A percentile compares a stretch with the other conserved stretches of the same genome.
phyloP scores from a whole-genome alignment of 148 eudicot species.

The Diospyros lotus region DNA sequence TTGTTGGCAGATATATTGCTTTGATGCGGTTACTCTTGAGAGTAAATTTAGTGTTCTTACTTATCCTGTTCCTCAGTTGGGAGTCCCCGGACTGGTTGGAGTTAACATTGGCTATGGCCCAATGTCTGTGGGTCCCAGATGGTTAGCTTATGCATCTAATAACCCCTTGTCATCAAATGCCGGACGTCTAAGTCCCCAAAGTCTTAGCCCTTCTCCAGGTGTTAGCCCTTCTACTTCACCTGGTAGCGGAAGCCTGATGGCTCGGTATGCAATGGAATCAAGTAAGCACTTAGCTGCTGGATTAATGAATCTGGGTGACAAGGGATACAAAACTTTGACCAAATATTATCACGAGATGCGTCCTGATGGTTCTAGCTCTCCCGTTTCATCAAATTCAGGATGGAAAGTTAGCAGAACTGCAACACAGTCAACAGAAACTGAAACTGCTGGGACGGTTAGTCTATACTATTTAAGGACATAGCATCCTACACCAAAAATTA shows the following conservation, averaged over 20 bases:
- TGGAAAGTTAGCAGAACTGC: slow-evolving; percentile 63
- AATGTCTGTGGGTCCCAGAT: slow-evolving; percentile 90
- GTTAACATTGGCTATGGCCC: slow-evolving; percentile 89
- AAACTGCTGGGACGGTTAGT: slow-evolving; percentile 80
- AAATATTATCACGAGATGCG: slow-evolving; percentile 81
- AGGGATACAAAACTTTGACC: slow-evolving; percentile 78
- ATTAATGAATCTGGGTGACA: slow-evolving; percentile 76
- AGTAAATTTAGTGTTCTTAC: slow-evolving; percentile 88
- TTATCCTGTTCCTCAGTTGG: slow-evolving; percentile 79
- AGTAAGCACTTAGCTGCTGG: slow-evolving; percentile 90
- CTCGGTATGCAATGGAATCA: slow-evolving; percentile 93
- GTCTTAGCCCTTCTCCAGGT: slow-evolving; percentile 74
- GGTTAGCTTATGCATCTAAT: slow-evolving; percentile 93
- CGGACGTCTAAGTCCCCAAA: slow-evolving; percentile 90
- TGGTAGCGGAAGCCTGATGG: slow-evolving; percentile 69
- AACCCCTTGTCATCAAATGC: slow-evolving; percentile 69
- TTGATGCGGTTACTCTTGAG: slow-evolving; percentile 87
- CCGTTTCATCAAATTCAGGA: slow-evolving; percentile 49
- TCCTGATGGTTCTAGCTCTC: slow-evolving; percentile 78
- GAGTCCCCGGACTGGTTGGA: slow-evolving; percentile 60
- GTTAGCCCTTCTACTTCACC: slow-evolving; percentile 95
- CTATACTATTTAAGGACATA: not conserved
- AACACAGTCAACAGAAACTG: slow-evolving; percentile 56
- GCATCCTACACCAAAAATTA: not conserved
- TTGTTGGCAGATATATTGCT: slow-evolving; percentile 80